Base-by-base conservation (phyloP, 2,329 filamentous ascomycete genomes). In the Cytospora mali region DNA sequence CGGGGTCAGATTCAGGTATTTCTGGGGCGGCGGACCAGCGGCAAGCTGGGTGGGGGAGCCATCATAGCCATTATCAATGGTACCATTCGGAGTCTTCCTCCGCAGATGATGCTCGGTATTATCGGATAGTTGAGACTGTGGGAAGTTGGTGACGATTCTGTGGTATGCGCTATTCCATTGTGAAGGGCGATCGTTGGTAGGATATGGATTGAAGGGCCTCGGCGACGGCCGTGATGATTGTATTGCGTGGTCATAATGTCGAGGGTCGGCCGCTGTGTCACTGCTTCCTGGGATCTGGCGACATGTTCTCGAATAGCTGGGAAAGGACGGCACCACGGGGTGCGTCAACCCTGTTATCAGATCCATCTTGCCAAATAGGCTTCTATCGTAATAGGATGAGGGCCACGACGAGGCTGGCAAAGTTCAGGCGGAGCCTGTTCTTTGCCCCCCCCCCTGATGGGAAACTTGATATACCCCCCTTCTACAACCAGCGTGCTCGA, bases 21-120 rank as follows among this genome's bases (percentile, higher is more conserved):
- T 97, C 53, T 87, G 80, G 1, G 91, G 88, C 42, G 91, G 91
- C 6, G 89, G 89, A 42, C 90, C 90, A 39, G 88, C 86, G 11
- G 84, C 86, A 69, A 89, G 86, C 71, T 92, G 89, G 25, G 88
- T 82, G 1, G 88, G 87, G 6, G 91, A 91, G 33, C 91, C 92
- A 81, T 98, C 93, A 71, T 97, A 97, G 13, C 92, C 93, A 59
- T 91, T 92, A 67, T 94, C 89, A 65, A 98, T 84, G 42, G 93
- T 97, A n/a, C 94, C 95, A 71, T 89, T 94, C 5, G 94, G 95
- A 10, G 94, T 98, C 76, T 98, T 98, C 68, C 94, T 87, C 68
- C 94, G 87, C 62, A 97, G 81, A 69, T 92, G 90, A 74, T 96
- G 88, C 74, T 97, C 92, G 59, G 76, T 73, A 61, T 76, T 74